Base-by-base conservation (phyloP, 768 basidiomycete species). In the Leccinellum rugosiceps region DNA sequence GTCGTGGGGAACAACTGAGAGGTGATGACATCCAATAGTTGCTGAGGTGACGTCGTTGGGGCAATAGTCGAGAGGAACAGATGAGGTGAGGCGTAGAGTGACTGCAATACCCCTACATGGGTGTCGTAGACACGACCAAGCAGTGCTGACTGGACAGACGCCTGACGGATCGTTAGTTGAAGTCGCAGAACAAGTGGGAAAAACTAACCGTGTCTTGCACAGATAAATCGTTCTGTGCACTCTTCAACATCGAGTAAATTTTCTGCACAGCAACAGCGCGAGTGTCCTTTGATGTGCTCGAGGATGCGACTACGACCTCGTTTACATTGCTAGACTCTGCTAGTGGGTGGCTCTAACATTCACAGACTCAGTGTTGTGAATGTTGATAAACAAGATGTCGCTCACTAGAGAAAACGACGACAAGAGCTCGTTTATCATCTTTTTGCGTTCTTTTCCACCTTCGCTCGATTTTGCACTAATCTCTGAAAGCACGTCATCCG, bases 121-220 rank as follows among this genome's bases (percentile, higher is more conserved):
- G 79, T 77, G 63, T 96, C 94, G 50, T 85, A 80, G 4, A 92
- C 73, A 2, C 91, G 84, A 14, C 85, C 80, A 30, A 87, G 68
- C 5, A 98, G 73, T 0, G 88, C 85, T 2, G 82, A 78, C n/a
- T 76, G 77, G 19, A 88, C 72, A 3, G 86, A 79, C 56, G 79
- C 75, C 87, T 87, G 43, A 3, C 34, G 50, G 13, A 51, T 9
- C 6, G 25, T 69, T 53, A 63, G 34, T 46, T 10, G 44, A 50
- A 35, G 25, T 17, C 46, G 31, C 35, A n/a, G 15, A 10, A 13
- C 5, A 47, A 35, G n/a, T 0, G 28, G 28, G 28, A 56, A 35
- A 30, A 2, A 11, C 65, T 6, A 49, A 68, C 68, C 64, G 76
- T 50, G 26, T 87, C 83, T 0, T 67, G 63, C 14, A 70, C 56